Evolutionary conservation across 1,139 yeast genomes (phyloP).

Genomic region (Kodamaea fungicola): DNA sequence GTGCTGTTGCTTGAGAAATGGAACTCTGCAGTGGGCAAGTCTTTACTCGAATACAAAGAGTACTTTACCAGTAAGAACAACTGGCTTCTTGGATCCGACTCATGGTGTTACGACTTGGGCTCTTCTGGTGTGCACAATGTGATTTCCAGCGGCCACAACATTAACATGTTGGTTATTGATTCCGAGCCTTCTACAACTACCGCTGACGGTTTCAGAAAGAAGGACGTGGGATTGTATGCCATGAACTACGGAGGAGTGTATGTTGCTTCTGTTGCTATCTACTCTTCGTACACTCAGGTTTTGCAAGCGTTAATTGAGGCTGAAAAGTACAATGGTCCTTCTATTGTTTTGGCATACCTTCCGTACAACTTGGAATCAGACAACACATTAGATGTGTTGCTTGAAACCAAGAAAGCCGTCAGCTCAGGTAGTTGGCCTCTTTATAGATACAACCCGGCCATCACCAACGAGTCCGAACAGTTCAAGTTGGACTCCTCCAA

Average conservation of each 20-base stretch:
- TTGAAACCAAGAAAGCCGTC: constrained; percentile 86
- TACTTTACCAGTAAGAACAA: constrained; percentile 49
- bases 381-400: constrained; percentile 68
- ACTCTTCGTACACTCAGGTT: constrained; percentile 90
- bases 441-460: constrained; percentile 74
- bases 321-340: constrained; percentile 82
- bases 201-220: constrained; percentile 58
- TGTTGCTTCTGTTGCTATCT: constrained; percentile 93
- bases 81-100: constrained; percentile 93
- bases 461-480: constrained; percentile 43
- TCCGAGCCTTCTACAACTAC: constrained; percentile 62
- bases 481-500: constrained; percentile 84
- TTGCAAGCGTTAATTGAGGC: constrained; percentile 89
- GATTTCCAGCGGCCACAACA: constrained; percentile 67
- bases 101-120: constrained; percentile 94
- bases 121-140: constrained; percentile 89
- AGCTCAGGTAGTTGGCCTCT: constrained; percentile 96
- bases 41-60: constrained; percentile 44
- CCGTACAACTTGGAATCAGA: constrained; percentile 70
- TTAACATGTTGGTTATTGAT: constrained; percentile 84
- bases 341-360: constrained; percentile 84
- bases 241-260: constrained; percentile 90
- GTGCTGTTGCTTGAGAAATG: constrained; percentile 41
- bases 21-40: constrained; percentile 11
- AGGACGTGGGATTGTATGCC: constrained; percentile 91